Base-by-base conservation (phyloP, 345 rosid species). In the Arabidopsis suecica region DNA sequence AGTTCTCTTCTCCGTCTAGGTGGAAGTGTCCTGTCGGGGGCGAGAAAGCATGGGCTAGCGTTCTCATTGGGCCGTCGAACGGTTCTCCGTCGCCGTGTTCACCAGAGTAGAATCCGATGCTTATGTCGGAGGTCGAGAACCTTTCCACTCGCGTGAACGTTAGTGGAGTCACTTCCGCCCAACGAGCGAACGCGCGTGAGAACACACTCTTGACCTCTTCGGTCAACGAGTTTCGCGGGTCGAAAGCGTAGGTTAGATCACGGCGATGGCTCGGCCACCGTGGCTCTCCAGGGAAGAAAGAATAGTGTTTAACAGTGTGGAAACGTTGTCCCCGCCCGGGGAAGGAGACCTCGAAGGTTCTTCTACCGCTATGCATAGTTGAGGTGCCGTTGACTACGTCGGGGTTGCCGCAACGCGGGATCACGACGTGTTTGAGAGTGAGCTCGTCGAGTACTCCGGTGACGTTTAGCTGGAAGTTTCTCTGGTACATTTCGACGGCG, bases 81-180 rank as follows among this genome's bases (percentile, higher is more conserved):
- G 96, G 73, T 80, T 94, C 98, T 7, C 98, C 93, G 48, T 94
- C 98, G 0, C 92, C 93, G 72, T 94, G 98, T 1, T 86, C 97
- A 0, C 98, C 96, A 4, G 49, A 10, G 83, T 60, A 84, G 80
- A 94, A 94, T 34, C 84, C 97, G 54, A 94, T 81, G 65, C 40
- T 75, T 54, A 94, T 90, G 62, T 94, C 93, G 0, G 98, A 90
- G 14, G 11, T 3, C 8, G 2, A 0, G 82, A 49, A 78, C 0
- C 71, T 56, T 36, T 80, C 85, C 1, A 79, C 77, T 68, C 49
- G 83, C 1, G 79, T 84, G 83, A 94, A 94, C 2, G 84, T 91
- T 78, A 94, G 48, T 9, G 89, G 86, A n/a, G 74, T 90, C 48
- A 88, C 97, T 6, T 66, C 69, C 2, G 91, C 81, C 98, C 98